Evolutionary conservation across 2,329 filamentous ascomycete species (phyloP), one percentile per base, ranked within the genome.

Genomic region (Hypocreales sp.): DNA sequence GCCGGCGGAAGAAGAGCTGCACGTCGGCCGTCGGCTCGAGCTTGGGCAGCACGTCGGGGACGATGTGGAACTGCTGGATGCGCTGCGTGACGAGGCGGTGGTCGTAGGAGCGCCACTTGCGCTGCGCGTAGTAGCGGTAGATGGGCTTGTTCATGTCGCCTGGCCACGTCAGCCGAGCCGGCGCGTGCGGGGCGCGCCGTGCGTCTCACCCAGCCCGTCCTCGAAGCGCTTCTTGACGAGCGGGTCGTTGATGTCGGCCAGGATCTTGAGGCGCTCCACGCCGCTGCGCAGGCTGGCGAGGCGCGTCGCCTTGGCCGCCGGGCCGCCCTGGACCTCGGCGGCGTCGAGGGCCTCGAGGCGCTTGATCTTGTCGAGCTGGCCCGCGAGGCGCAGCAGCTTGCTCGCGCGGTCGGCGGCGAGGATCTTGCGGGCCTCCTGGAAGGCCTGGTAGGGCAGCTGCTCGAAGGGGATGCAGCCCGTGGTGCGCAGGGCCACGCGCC

Each of bases 101-200:
- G 47, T 83, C 77, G 59, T 90, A 84, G 37, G 72, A 64, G 40
- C 77, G 74, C 90, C 90, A 98, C 60, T 92, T 84, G 42, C 67
- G 61, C 46, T 93, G 71, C 34, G 87, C 82, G 27, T 95, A 76
- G 53, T 80, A 70, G 37, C 87, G 80, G 61, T 98, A 98, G 47
- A 98, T 86, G 36, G 87, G 87, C 53, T 92, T 92, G 60, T 72
- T 77, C 83, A 95, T 87, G 53, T 95, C 84, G 38, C 79, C 86
- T 94, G 38, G 5, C n/a, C n/a, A n/a, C n/a, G n/a, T n/a, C n/a
- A n/a, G n/a, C n/a, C n/a, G n/a, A n/a, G n/a, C n/a, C n/a, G n/a
- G n/a, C n/a, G n/a, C n/a, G n/a, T n/a, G 25, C 3, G n/a, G 14
- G 12, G 5, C 12, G 22, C 8, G 14, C 8, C 16, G 10, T 20